These are phyloP conservation scores for Auricularia sp. DNA, from an alignment of 768 basidiomycete species.

Conservation along the genomic window DNA sequence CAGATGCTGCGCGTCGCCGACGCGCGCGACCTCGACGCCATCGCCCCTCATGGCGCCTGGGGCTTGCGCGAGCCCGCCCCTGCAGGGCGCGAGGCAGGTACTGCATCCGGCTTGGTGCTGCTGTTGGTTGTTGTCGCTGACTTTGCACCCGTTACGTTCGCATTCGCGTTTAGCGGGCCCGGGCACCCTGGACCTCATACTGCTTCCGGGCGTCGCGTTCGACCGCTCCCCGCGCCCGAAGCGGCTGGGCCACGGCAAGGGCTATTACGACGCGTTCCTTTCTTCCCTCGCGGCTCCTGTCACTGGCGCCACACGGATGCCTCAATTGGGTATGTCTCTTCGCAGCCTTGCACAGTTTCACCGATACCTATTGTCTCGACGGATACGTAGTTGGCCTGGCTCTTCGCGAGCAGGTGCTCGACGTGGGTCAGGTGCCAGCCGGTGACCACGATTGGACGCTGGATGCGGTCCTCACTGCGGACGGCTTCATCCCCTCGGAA, in stretches of 20 bases:
- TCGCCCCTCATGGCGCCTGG: constrained; percentile 53
- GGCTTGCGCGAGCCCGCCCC: constrained; percentile 60
- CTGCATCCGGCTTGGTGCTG: constrained; percentile 9
- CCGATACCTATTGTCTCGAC: neutral
- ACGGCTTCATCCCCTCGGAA: neutral
- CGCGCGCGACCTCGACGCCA: constrained; percentile 43
- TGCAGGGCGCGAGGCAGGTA: constrained; percentile 20
- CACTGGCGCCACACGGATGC: constrained; percentile 46
- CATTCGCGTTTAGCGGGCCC: constrained; percentile 26
- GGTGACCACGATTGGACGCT: constrained; percentile 53
- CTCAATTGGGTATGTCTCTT: constrained; percentile 7
- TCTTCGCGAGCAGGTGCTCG: constrained; percentile 52
- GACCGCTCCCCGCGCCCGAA: constrained; percentile 43
- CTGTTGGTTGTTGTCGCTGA: neutral
- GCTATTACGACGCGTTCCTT: constrained; percentile 73
- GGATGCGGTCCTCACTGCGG: constrained; percentile 41
- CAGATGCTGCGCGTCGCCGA: constrained; percentile 56
- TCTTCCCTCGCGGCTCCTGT: constrained; percentile 30
- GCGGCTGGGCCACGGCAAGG: constrained; percentile 74
- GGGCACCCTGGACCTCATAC: constrained; percentile 48
- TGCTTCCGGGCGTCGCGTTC: constrained; percentile 69
- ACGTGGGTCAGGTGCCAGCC: constrained; percentile 40
- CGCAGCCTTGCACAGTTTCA: too few relatives aligned
- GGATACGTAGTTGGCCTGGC: constrained; percentile 48
- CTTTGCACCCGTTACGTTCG: constrained; percentile 13